Base-by-base conservation (phyloP, 139 green algal genomes). In the Chlamydomonas applanata region DNA sequence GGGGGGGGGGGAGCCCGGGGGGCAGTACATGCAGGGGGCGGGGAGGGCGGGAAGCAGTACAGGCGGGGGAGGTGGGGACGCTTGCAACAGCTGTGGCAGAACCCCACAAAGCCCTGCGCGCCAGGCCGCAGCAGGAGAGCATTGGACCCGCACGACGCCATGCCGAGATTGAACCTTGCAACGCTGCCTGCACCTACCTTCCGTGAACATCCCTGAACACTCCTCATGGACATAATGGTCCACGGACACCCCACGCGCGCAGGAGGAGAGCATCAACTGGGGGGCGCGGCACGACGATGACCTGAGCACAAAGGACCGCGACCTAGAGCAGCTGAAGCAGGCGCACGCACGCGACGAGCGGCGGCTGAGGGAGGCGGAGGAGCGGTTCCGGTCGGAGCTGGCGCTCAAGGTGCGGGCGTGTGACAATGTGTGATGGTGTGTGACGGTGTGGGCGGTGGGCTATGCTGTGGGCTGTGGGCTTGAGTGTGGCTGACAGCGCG, bases 231-330 rank as follows among this genome's bases (percentile, higher is more conserved):
- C n/a, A n/a, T n/a, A n/a, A n/a, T n/a, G n/a, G n/a, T n/a, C n/a
- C n/a, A n/a, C n/a, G n/a, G n/a, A n/a, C n/a, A n/a, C n/a, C n/a
- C n/a, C n/a, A n/a, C n/a, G n/a, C n/a, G n/a, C n/a, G 52, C 70
- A 73, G 73, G 81, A 83, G 56, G 69, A 82, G 75, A 75, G 72
- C 61, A 76, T 75, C 54, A 57, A 56, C 52, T 86, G 80, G 80
- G 35, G 32, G 16, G 22, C 25, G 3, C 35, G 68, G 16, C 67
- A 73, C 16, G 80, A 86, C 16, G 72, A 74, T 1, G 80, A 86
- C 68, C 44, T 82, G 72, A 33, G 35, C 24, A 53, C 60, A 1
- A 66, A 71, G 68, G 80, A 86, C n/a, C 40, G 7, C 11, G 40
- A 19, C 11, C 14, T 69, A 36, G 54, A 60, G 57, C 57, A 65